Percentiles rank a stretch among this genome's conserved stretches.
Conservation (phyloP, 164 flowering plant genomes). For the Stephania yunnanensis region DNA sequence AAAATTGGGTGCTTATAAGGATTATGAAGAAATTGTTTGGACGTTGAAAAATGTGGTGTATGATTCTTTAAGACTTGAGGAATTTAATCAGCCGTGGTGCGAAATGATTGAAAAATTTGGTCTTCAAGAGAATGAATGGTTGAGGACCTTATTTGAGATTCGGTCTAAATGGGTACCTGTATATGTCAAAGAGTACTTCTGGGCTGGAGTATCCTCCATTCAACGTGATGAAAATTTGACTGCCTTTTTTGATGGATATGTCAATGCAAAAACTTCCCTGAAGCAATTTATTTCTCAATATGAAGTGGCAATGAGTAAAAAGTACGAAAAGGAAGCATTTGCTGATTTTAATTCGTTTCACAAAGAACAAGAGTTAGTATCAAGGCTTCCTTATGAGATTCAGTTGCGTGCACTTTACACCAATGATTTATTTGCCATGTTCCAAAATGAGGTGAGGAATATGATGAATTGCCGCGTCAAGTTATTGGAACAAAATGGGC, state of each 20-base stretch:
- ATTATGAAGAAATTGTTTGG: slow-evolving; percentile 38
- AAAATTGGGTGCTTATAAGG: slow-evolving; percentile 38
- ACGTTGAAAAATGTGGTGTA: slow-evolving; percentile 40
- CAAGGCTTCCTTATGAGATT: background rate
- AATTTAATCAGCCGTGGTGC: slow-evolving; percentile 65
- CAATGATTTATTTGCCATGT: slow-evolving; percentile 3
- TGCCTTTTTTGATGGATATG: background rate
- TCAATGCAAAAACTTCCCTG: slow-evolving; percentile 3
- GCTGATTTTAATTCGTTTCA: slow-evolving; percentile 10
- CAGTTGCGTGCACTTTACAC: background rate
- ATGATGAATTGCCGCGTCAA: background rate
- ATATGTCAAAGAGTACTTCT: background rate
- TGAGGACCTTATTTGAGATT: slow-evolving; percentile 5
- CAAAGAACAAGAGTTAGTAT: background rate
- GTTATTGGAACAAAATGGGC: background rate
- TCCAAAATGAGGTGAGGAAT: slow-evolving; percentile 18
- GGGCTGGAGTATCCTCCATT: slow-evolving; percentile 5
- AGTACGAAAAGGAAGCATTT: slow-evolving; percentile 3
- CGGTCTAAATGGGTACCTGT: slow-evolving; percentile 6
- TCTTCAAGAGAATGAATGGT: slow-evolving; percentile 24
- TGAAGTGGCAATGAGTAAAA: background rate
- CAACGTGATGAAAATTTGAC: background rate
- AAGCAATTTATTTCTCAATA: slow-evolving; percentile 6
- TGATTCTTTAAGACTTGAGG: slow-evolving; percentile 42
- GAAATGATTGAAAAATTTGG: slow-evolving; percentile 47